phyloP scores from a whole-genome alignment of 164 flowering plant genomes.

The Saururus chinensis region DNA sequence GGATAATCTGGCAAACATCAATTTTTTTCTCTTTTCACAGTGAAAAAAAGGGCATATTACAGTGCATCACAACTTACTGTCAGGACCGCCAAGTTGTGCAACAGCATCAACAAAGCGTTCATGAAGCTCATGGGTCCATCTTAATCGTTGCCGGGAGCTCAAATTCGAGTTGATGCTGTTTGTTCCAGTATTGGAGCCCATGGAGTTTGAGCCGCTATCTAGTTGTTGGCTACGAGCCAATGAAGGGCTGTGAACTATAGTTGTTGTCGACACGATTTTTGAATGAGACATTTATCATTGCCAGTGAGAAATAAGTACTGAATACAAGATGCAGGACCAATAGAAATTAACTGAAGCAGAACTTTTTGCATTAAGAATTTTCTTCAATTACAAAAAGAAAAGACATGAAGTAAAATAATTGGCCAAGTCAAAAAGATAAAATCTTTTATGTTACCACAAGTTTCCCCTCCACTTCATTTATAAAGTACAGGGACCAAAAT shows the following conservation, averaged over 20 bases:
- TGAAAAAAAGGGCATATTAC: not conserved
- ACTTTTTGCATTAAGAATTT: not conserved
- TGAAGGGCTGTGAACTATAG: slow-evolving; percentile 18
- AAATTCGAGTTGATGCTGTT: slow-evolving; percentile 34
- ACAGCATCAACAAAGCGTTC: slow-evolving; percentile 95
- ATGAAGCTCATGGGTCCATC: slow-evolving; percentile 95
- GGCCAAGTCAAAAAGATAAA: too few relatives aligned
- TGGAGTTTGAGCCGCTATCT: slow-evolving; percentile 23
- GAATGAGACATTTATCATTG: slow-evolving; percentile 28
- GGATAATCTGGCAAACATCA: not conserved
- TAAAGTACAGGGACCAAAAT: too few relatives aligned
- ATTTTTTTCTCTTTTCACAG: not conserved
- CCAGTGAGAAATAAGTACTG: not conserved
- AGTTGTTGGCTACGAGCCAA: slow-evolving; percentile 26
- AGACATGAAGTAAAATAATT: not conserved
- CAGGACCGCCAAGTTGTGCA: slow-evolving; percentile 93
- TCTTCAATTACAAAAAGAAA: not conserved
- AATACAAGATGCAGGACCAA: not conserved
- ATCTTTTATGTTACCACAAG: too few relatives aligned
- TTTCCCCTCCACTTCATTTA: too few relatives aligned
- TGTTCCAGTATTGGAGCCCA: slow-evolving; percentile 36
- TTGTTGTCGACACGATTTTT: slow-evolving; percentile 29
- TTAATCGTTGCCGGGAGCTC: slow-evolving; percentile 75
- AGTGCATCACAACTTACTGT: slow-evolving; percentile 39
- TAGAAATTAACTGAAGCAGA: not conserved